phyloP scores from a whole-genome alignment of 192 early-diverging fungal species.

The Coemansia sp. region DNA sequence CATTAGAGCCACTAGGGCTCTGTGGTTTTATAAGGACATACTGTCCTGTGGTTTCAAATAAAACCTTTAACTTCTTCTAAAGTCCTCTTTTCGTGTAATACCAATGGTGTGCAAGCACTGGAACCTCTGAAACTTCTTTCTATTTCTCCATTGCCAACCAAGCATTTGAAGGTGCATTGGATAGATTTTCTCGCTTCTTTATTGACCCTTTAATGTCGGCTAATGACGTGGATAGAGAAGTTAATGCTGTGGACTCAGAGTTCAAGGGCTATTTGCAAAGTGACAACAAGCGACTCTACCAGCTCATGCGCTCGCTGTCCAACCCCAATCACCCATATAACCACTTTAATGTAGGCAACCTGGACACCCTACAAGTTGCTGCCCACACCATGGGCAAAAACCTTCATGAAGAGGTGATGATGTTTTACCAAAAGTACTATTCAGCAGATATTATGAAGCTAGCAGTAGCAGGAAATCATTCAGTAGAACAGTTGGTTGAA shows the following conservation, averaged over 20 bases:
- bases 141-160: constrained; percentile 22
- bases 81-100: no score
- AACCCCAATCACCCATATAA: constrained; percentile 65
- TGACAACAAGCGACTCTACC: background rate
- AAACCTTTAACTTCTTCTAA: no score
- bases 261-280: constrained; percentile 80
- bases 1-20: no score
- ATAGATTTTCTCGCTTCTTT: constrained; percentile 81
- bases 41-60: no score
- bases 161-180: constrained; percentile 57
- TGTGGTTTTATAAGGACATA: no score
- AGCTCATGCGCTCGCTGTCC: background rate
- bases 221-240: constrained; percentile 77
- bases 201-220: constrained; percentile 76
- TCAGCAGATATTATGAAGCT: constrained; percentile 20
- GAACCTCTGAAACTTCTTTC: constrained; percentile 10
- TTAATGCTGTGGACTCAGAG: constrained; percentile 92
- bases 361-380: constrained; percentile 68
- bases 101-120: constrained; percentile 27
- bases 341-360: constrained; percentile 59
- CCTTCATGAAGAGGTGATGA: constrained; percentile 65
- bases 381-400: background rate
- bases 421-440: constrained; percentile 59
- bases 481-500: constrained; percentile 64
- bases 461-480: constrained; percentile 78